phyloP scores from a whole-genome alignment of 108 stramenopile genomes.

The Cyclotella choctawhatcheeana region DNA sequence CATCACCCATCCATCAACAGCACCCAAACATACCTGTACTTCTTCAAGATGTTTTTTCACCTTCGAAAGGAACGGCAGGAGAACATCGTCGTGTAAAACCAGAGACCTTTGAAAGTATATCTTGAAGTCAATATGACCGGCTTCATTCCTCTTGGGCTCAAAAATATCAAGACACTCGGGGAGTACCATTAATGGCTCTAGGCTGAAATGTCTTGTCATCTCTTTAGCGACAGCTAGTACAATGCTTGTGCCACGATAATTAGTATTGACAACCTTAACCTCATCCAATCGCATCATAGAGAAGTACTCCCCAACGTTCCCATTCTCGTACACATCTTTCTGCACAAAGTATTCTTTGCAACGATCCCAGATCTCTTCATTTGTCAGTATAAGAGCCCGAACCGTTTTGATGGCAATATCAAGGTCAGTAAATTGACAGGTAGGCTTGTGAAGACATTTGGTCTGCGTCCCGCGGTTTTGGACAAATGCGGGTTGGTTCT shows the following conservation, averaged over 20 bases:
- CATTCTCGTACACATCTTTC: background rate
- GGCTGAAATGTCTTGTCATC: background rate
- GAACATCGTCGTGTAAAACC: slow-evolving; percentile 25
- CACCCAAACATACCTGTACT: slow-evolving; percentile 31
- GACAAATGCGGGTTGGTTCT: too few relatives aligned
- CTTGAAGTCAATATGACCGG: slow-evolving; percentile 11
- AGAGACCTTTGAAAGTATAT: slow-evolving; percentile 25
- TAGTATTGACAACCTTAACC: background rate
- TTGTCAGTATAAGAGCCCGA: background rate
- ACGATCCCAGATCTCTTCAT: slow-evolving; percentile 5
- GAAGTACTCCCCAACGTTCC: too few relatives aligned
- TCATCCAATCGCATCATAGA: slow-evolving; percentile 2
- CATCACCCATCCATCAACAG: slow-evolving; percentile 21
- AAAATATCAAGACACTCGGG: background rate
- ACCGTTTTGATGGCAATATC: slow-evolving; percentile 3
- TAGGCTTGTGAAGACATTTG: too few relatives aligned
- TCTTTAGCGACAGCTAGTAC: background rate
- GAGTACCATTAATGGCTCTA: background rate
- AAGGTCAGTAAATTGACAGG: background rate
- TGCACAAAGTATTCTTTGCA: background rate
- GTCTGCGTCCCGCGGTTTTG: too few relatives aligned
- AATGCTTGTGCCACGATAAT: background rate
- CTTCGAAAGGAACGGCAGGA: slow-evolving; percentile 18
- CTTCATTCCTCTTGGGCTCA: background rate
- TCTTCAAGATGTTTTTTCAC: slow-evolving; percentile 24